Conservation (phyloP, 352 stramenopile species). For the Stephanocyclus meneghinianus region DNA sequence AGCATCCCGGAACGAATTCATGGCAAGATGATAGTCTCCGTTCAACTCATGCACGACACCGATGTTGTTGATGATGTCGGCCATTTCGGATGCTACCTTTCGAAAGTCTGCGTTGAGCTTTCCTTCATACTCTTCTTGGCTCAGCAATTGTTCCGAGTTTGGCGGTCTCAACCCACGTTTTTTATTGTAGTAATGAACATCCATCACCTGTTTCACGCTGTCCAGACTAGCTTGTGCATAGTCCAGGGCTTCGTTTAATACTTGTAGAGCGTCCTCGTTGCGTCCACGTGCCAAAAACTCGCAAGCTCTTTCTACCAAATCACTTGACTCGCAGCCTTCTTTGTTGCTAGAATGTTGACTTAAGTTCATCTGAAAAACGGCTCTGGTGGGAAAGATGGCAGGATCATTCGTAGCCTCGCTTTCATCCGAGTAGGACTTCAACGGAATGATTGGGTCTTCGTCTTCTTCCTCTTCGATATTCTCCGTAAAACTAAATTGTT, state of each 20-base stretch:
- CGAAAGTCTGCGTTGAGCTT: constrained; percentile 25
- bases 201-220: constrained; percentile 36
- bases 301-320: constrained; percentile 46
- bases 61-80: constrained; percentile 56
- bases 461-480: constrained; percentile 20
- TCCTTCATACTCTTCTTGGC: constrained; percentile 44
- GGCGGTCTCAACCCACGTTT: constrained; percentile 3
- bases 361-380: constrained; percentile 55
- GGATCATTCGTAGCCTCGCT: constrained; percentile 45
- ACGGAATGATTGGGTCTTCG: background rate
- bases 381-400: constrained; percentile 41
- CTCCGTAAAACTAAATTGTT: constrained; percentile 32
- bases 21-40: constrained; percentile 32
- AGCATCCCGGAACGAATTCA: constrained; percentile 49
- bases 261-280: constrained; percentile 41
- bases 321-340: constrained; percentile 28
- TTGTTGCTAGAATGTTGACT: constrained; percentile 14
- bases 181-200: constrained; percentile 45
- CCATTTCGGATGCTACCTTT: constrained; percentile 38
- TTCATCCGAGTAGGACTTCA: constrained; percentile 31
- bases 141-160: constrained; percentile 7
- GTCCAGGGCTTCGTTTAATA: constrained; percentile 37
- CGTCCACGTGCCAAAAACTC: constrained; percentile 43
- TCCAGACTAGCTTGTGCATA: constrained; percentile 26
- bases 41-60: constrained; percentile 55